Percentiles rank a stretch among this genome's conserved stretches.
Conservation (phyloP, 1,284 basidiomycete species). For the Abortiporus biennis region DNA sequence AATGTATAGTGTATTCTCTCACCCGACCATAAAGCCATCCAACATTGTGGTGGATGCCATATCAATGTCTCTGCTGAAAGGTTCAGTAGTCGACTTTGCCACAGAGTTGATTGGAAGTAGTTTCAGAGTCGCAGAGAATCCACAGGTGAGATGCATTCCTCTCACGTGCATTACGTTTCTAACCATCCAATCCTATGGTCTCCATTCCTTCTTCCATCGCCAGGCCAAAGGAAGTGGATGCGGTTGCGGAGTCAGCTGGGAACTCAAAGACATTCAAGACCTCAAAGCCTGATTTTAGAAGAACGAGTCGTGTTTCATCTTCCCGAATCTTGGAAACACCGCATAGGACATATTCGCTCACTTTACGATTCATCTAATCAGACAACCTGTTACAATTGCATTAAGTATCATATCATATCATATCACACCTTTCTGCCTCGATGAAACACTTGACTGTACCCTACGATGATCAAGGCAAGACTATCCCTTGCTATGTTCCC, state of each 20-base stretch:
- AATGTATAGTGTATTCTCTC: conserved; percentile 35
- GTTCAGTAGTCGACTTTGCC: conserved; percentile 82
- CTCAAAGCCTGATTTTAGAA: background rate
- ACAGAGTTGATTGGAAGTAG: conserved; percentile 89
- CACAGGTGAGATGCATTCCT: conserved; percentile 37
- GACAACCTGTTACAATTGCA: no score
- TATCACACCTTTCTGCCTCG: no score
- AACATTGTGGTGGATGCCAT: conserved; percentile 79
- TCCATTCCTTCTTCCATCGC: background rate
- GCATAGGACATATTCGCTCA: no score
- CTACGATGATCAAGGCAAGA: no score
- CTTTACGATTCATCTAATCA: no score
- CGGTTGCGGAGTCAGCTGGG: conserved; percentile 91
- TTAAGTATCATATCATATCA: no score
- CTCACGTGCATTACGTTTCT: background rate
- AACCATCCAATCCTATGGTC: background rate
- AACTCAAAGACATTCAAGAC: conserved; percentile 56
- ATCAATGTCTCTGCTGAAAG: conserved; percentile 74
- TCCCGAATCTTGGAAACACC: no score
- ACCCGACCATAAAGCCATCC: conserved; percentile 62
- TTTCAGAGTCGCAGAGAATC: conserved; percentile 77
- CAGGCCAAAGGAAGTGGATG: conserved; percentile 78
- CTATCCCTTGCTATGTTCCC: no score
- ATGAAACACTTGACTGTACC: no score
- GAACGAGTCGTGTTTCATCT: no score